Evolutionary conservation across 2,329 filamentous ascomycete species (phyloP), one percentile per base, ranked within the genome.

Genomic region (Thermoascus crustaceus): DNA sequence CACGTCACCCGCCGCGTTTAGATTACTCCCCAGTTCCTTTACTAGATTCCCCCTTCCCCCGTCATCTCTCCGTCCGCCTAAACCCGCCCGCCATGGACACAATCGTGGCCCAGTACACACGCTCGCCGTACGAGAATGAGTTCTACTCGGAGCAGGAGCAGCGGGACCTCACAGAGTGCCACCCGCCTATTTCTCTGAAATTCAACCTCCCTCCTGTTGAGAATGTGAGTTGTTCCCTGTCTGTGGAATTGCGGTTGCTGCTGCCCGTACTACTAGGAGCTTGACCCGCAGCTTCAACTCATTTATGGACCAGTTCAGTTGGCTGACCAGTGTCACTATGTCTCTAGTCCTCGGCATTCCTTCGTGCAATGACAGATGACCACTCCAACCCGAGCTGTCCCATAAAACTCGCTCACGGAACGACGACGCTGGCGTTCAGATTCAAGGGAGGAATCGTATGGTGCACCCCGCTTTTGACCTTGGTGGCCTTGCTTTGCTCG

Each of bases 401-500:
- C 52, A 98, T 98, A 76, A 98, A 98, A 76, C 88, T 98, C 55
- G 91, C 91, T 46, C 91, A 98, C 77, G 91, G 91, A 60, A 98
- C 91, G 43, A 98, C 91, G 40, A 98, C 91, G 34, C 80, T 98
- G 43, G 89, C 88, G 45, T 98, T 98, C 76, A 81, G 89, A 60
- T 98, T 96, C 75, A 80, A 96, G 69, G 88, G 88, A 55, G 91
- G 91, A 60, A 96, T 98, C 68, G 58, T 62, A 62, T 44, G 57
- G 47, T 30, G 10, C 14, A 22, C 13, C 21, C 31, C 29, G 20
- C 8, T 16, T 25, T 14, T 34, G 33, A 17, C 30, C 7, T 24
- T 11, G 17, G 18, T 19, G n/a, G 14, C 27, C 7, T 18, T 27
- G 20, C 26, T 11, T 19, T 9, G 7, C 37, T 37, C 17, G 34